Evolutionary conservation across 768 basidiomycete genomes (phyloP).

Genomic region (Sistotremastrum niveocremeum): DNA sequence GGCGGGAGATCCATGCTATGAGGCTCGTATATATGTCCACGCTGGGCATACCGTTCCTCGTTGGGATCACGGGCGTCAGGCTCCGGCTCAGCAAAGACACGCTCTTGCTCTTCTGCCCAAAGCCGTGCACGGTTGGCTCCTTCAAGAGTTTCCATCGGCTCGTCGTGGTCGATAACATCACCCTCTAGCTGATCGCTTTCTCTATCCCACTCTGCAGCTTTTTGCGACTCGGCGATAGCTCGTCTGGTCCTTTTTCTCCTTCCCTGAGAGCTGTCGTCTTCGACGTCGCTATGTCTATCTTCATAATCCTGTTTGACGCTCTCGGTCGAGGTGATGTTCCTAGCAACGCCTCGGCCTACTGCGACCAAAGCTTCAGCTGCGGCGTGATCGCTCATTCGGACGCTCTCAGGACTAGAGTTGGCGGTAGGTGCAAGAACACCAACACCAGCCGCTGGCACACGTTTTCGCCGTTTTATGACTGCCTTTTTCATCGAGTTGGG

Average conservation of each 20-base stretch:
- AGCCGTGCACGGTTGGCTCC: conserved; percentile 1
- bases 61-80: background rate
- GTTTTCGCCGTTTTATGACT: conserved; percentile 95
- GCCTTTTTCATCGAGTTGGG: conserved; percentile 99
- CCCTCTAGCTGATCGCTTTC: conserved; percentile 25
- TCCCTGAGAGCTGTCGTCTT: conserved; percentile 22
- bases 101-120: background rate
- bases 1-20: conserved; percentile 33
- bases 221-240: conserved; percentile 18
- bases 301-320: conserved; percentile 12
- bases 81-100: background rate
- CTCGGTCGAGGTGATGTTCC: background rate
- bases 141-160: conserved; percentile 18
- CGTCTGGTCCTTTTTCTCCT: conserved; percentile 30
- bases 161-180: conserved; percentile 38
- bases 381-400: conserved; percentile 67
- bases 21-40: conserved; percentile 6
- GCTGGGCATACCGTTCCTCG: background rate
- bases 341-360: conserved; percentile 38
- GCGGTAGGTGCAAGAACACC: conserved; percentile 17
- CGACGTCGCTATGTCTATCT: conserved; percentile 17
- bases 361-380: conserved; percentile 83
- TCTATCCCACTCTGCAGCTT: conserved; percentile 34
- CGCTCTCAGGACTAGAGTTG: conserved; percentile 16
- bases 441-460: conserved; percentile 74